These are phyloP conservation scores for Colletotrichum sp. DNA, from an alignment of 2,329 filamentous ascomycete species.

Conservation along the genomic window DNA sequence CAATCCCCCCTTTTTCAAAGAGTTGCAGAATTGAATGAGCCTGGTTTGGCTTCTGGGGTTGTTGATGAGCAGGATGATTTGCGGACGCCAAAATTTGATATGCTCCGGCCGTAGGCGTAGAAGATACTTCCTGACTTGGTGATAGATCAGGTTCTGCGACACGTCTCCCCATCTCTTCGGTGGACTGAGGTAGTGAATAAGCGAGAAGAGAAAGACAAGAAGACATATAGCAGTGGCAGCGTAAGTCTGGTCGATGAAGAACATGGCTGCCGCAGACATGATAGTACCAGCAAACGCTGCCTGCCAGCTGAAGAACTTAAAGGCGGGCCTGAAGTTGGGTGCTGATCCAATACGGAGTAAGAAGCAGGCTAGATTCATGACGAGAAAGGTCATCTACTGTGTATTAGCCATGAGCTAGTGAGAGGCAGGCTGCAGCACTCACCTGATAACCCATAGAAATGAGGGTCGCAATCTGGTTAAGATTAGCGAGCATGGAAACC, in stretches of 20 bases:
- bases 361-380: constrained; percentile 88
- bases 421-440: constrained; percentile 23
- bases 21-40: constrained; percentile 90
- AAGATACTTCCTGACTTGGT: constrained; percentile 86
- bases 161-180: constrained; percentile 92
- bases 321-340: constrained; percentile 86
- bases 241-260: constrained; percentile 85
- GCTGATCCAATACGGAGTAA: constrained; percentile 85
- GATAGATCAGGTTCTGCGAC: constrained; percentile 84
- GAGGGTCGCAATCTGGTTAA: constrained; percentile 88
- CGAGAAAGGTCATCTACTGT: constrained; percentile 83
- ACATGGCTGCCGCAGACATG: constrained; percentile 82
- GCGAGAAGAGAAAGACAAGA: constrained; percentile 76
- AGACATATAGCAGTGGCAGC: constrained; percentile 76
- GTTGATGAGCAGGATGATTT: constrained; percentile 84
- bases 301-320: constrained; percentile 88
- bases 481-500: constrained; percentile 78
- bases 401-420: neutral
- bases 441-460: constrained; percentile 89
- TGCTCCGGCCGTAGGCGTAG: constrained; percentile 84
- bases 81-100: constrained; percentile 92
- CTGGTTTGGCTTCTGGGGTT: constrained; percentile 81
- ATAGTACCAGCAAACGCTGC: constrained; percentile 77
- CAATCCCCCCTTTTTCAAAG: constrained; percentile 83
- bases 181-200: constrained; percentile 85